Evolutionary conservation across 805 yeast species (phyloP).

Genomic region (Candida loeiensis): DNA sequence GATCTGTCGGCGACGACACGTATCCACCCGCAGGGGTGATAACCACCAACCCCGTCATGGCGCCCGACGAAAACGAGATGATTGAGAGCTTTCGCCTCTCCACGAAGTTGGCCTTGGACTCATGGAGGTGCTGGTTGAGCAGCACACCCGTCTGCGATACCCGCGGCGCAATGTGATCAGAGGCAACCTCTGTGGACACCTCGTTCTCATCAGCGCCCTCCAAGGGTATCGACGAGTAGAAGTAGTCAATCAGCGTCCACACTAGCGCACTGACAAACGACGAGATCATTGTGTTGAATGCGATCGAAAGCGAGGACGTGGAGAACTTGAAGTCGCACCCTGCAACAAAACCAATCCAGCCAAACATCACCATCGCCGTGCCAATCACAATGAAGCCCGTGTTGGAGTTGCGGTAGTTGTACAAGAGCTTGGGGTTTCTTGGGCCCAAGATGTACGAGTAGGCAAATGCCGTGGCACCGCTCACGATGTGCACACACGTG

Average conservation of each 20-base stretch:
- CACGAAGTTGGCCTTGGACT: constrained; percentile 14
- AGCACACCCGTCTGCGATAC: constrained; percentile 17
- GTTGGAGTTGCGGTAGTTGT: constrained; percentile 35
- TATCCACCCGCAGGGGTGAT: constrained; percentile 44
- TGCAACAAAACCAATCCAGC: constrained; percentile 42
- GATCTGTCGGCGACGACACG: constrained; percentile 29
- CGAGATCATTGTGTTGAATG: constrained; percentile 31
- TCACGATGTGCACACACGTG: constrained; percentile 40
- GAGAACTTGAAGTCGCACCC: constrained; percentile 43
- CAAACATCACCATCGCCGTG: constrained; percentile 27
- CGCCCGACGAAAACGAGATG: constrained; percentile 38
- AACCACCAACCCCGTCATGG: constrained; percentile 41
- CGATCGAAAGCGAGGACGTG: constrained; percentile 27
- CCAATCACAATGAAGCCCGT: constrained; percentile 34
- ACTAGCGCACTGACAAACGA: constrained; percentile 33
- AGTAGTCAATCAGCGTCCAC: constrained; percentile 39
- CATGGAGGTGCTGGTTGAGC: constrained; percentile 17
- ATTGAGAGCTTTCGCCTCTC: constrained; percentile 31
- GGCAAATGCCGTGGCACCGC: constrained; percentile 44
- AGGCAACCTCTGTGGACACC: neutral
- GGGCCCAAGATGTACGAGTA: constrained; percentile 43
- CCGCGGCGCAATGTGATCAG: constrained; percentile 1
- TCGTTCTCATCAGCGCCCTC: constrained; percentile 17
- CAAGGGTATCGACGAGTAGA: constrained; percentile 37
- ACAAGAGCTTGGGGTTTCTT: constrained; percentile 35